Evolutionary conservation across 2,329 filamentous ascomycete species (phyloP).

Genomic region (Epichloe festucae): DNA sequence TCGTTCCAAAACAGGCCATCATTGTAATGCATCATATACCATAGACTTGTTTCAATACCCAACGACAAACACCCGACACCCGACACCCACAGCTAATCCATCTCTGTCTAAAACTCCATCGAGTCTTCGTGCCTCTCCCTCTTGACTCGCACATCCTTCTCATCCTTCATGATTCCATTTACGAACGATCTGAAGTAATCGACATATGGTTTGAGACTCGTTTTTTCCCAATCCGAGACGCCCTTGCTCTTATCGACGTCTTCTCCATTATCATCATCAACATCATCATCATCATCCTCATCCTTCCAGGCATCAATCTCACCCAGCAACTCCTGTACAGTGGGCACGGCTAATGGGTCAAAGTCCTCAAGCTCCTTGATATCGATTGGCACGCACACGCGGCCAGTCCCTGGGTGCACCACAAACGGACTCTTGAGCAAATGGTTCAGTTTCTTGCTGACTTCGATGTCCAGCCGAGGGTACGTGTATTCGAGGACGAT

Average conservation of each 20-base stretch:
- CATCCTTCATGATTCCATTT: conserved; percentile 63
- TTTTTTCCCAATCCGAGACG: conserved; percentile 90
- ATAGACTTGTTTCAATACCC: not conserved
- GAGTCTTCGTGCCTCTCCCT: conserved; percentile 38
- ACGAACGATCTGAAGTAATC: conserved; percentile 83
- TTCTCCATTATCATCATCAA: conserved; percentile 26
- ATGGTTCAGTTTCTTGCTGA: conserved; percentile 96
- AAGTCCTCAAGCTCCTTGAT: conserved; percentile 61
- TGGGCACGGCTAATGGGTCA: conserved; percentile 79
- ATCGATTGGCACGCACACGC: conserved; percentile 94
- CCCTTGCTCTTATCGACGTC: conserved; percentile 23
- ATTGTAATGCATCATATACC: not conserved
- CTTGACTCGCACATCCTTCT: conserved; percentile 42
- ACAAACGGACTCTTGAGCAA: conserved; percentile 96
- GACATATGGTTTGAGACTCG: conserved; percentile 81
- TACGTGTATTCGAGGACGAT: conserved; percentile 97
- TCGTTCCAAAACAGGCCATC: not conserved
- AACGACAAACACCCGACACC: not conserved
- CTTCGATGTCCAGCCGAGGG: conserved; percentile 88
- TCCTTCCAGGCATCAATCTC: conserved; percentile 77
- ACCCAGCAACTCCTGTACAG: conserved; percentile 63
- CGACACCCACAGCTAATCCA: not conserved
- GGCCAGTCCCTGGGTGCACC: conserved; percentile 84
- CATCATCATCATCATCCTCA: conserved; percentile 24
- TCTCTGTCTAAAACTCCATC: conserved; percentile 36